Evolutionary conservation across 495 filamentous ascomycete genomes (phyloP).

Genomic region (Tuber brumale): DNA sequence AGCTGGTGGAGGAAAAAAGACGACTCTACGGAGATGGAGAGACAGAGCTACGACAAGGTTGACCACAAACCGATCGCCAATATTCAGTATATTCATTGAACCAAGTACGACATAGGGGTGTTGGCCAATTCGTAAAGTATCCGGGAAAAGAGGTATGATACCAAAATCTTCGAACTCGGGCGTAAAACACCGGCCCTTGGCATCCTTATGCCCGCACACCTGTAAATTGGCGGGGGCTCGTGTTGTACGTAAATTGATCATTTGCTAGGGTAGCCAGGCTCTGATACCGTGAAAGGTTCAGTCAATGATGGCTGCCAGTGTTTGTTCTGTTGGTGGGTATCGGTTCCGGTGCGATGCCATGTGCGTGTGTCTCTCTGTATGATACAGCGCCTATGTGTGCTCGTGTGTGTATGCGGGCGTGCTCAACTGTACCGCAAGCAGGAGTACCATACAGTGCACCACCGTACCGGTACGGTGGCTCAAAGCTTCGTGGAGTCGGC

Average conservation of each 20-base stretch:
- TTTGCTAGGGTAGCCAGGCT: background rate
- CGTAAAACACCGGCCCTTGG: background rate
- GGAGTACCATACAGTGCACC: background rate
- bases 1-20: background rate
- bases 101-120: background rate
- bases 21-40: background rate
- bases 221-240: background rate
- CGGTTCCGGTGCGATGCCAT: background rate
- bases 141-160: background rate
- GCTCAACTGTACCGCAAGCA: background rate
- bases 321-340: background rate
- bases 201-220: background rate
- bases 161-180: background rate
- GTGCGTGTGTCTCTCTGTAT: background rate
- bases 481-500: background rate
- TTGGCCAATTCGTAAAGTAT: background rate
- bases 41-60: background rate
- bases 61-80: background rate
- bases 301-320: background rate
- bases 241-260: background rate
- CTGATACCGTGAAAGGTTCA: background rate
- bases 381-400: background rate
- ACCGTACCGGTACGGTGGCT: background rate
- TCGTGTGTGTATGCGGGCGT: background rate
- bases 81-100: background rate